Evolutionary conservation across 345 rosid genomes (phyloP).

Genomic region (Leavenworthia alabamica): DNA sequence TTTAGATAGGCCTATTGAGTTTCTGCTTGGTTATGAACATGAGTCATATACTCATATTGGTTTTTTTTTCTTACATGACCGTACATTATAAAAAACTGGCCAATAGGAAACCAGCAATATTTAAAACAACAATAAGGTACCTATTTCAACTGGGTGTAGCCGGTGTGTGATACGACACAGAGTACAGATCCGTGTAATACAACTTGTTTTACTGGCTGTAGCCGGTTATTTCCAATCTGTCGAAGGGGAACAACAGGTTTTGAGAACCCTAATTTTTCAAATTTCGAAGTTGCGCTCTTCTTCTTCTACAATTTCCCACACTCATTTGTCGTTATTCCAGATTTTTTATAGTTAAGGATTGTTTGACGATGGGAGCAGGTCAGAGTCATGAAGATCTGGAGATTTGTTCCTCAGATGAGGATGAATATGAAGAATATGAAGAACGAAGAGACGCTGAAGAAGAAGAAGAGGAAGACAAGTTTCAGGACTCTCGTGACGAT

Average conservation of each 20-base stretch:
- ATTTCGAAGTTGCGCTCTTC: slow-evolving; percentile 38
- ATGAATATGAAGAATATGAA: slow-evolving; percentile 35
- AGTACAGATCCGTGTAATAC: not conserved
- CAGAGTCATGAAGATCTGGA: slow-evolving; percentile 68
- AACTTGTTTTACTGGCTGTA: slow-evolving; percentile 3
- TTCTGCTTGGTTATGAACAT: too few relatives aligned
- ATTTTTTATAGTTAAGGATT: not conserved
- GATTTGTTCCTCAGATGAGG: slow-evolving; percentile 59
- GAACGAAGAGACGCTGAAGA: slow-evolving; percentile 36
- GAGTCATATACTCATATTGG: too few relatives aligned
- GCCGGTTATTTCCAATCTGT: slow-evolving; percentile 10
- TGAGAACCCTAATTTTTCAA: slow-evolving; percentile 43
- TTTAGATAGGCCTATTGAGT: too few relatives aligned
- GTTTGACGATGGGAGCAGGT: slow-evolving; percentile 48
- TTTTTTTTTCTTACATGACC: too few relatives aligned
- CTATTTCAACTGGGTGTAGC: slow-evolving; percentile 23
- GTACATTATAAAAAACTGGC: too few relatives aligned
- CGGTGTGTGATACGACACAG: not conserved
- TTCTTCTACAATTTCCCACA: slow-evolving; percentile 15
- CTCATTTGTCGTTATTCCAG: slow-evolving; percentile 2
- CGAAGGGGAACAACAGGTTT: not conserved
- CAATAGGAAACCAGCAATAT: too few relatives aligned
- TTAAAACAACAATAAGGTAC: too few relatives aligned
- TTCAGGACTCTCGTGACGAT: slow-evolving; percentile 45
- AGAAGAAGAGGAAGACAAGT: slow-evolving; percentile 41